A percentile compares a stretch with the other conserved stretches of the same genome.
These are phyloP conservation scores for Picea engelmannii DNA, from an alignment of 83 land plant genomes.

Conservation along the genomic window DNA sequence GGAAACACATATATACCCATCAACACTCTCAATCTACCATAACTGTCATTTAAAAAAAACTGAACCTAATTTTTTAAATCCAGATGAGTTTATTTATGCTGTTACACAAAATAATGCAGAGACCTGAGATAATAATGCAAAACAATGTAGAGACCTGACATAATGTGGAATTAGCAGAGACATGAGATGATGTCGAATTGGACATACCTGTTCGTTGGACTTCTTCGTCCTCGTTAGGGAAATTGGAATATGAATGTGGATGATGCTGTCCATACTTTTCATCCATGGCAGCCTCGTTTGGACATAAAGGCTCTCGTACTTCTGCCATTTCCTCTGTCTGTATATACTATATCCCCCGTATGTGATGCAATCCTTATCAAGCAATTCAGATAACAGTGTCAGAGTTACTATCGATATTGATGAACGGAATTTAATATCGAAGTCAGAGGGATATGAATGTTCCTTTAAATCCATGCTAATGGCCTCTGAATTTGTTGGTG, in stretches of 20 bases:
- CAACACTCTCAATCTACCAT: too few species aligned
- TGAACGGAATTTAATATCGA: too few species aligned
- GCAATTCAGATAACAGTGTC: neutral
- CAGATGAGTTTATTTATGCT: too few species aligned
- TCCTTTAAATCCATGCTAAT: neutral
- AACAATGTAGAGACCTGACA: neutral
- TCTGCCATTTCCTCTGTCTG: constrained; percentile 5
- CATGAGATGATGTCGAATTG: too few species aligned
- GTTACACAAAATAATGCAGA: neutral
- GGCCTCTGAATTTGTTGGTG: neutral
- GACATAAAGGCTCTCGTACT: neutral
- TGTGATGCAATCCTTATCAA: neutral
- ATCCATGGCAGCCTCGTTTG: neutral
- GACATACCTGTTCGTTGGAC: constrained; percentile 4
- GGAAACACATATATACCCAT: too few species aligned
- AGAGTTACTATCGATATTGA: neutral
- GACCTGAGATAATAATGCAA: neutral
- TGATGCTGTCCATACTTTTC: neutral
- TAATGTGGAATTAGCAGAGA: neutral
- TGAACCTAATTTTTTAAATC: too few species aligned
- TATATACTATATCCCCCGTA: neutral
- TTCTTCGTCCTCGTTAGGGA: neutral
- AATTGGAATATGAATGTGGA: neutral
- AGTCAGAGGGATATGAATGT: too few species aligned
- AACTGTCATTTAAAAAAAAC: too few species aligned